Evolutionary conservation across 306 rosid species (phyloP).

Genomic region (Dryas alaskensis): DNA sequence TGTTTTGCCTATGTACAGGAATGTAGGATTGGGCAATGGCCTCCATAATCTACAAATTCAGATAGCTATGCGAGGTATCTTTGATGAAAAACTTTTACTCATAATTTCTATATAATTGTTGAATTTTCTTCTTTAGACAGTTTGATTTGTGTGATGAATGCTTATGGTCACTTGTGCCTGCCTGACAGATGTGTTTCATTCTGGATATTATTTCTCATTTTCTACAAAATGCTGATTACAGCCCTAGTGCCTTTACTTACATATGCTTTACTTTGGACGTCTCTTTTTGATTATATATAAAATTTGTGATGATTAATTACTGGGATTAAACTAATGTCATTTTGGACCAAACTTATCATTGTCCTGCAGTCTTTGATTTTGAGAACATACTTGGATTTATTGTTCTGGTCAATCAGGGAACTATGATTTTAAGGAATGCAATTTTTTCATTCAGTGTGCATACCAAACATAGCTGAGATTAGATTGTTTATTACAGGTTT

Average conservation of each 20-base stretch:
- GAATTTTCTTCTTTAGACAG: conserved; percentile 12
- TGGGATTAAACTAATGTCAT: conserved; percentile 8
- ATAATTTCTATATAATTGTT: not conserved
- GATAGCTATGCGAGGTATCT: conserved; percentile 81
- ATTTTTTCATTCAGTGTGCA: not conserved
- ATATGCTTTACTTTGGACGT: conserved; percentile 12
- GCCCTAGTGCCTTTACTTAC: not conserved
- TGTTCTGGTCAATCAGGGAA: not conserved
- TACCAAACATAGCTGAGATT: conserved; percentile 9
- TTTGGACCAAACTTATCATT: conserved; percentile 20
- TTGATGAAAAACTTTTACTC: not conserved
- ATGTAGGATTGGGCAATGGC: conserved; percentile 83
- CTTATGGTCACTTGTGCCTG: conserved; percentile 12
- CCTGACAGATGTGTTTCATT: conserved; percentile 5
- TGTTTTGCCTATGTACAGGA: conserved; percentile 52
- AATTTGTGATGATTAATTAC: conserved; percentile 12
- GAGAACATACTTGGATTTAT: not conserved
- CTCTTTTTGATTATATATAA: conserved; percentile 9
- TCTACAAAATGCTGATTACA: not conserved
- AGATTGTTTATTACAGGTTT: conserved; percentile 54
- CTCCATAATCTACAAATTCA: conserved; percentile 78
- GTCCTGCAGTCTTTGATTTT: conserved; percentile 13
- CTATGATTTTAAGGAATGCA: conserved; percentile 2
- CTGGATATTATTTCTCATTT: conserved; percentile 8
- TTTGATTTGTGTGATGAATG: conserved; percentile 14